Conservation (phyloP, 306 rosid species). For the Quercus cerris region DNA sequence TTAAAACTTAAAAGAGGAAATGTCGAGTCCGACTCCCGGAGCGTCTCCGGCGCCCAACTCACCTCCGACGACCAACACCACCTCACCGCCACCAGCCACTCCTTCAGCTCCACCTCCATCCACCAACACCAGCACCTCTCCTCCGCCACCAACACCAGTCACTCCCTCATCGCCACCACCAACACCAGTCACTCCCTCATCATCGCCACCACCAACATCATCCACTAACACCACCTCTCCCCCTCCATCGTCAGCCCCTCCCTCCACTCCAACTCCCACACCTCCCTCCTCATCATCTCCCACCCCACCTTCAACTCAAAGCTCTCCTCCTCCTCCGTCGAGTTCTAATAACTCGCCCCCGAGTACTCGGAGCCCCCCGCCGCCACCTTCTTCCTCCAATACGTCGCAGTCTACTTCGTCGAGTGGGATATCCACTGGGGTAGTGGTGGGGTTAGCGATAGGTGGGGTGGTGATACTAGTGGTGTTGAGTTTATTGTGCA, state of each 20-base stretch:
- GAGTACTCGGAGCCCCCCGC: neutral
- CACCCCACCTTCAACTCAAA: conserved; percentile 37
- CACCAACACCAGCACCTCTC: conserved; percentile 4
- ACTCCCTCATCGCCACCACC: conserved; percentile 33
- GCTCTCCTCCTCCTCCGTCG: conserved; percentile 35
- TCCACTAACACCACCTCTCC: conserved; percentile 1
- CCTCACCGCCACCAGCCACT: conserved; percentile 29
- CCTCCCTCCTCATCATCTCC: conserved; percentile 20
- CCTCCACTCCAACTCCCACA: neutral
- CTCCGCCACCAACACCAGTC: conserved; percentile 36
- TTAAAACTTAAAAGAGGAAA: neutral
- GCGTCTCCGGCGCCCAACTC: conserved; percentile 48
- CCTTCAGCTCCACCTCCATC: conserved; percentile 31
- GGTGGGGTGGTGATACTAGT: conserved; percentile 63
- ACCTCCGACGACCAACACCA: conserved; percentile 36
- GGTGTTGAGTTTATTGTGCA: conserved; percentile 50
- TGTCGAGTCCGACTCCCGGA: conserved; percentile 54
- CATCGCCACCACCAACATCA: conserved; percentile 26
- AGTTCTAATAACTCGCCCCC: neutral
- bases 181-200: conserved; percentile 17
- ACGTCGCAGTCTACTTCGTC: conserved; percentile 30
- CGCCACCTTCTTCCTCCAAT: neutral
- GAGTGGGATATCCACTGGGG: conserved; percentile 42
- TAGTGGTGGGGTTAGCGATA: conserved; percentile 63
- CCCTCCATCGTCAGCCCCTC: neutral